Evolutionary conservation across 2,329 filamentous ascomycete genomes (phyloP).

Genomic region (Lachnellula arida): DNA sequence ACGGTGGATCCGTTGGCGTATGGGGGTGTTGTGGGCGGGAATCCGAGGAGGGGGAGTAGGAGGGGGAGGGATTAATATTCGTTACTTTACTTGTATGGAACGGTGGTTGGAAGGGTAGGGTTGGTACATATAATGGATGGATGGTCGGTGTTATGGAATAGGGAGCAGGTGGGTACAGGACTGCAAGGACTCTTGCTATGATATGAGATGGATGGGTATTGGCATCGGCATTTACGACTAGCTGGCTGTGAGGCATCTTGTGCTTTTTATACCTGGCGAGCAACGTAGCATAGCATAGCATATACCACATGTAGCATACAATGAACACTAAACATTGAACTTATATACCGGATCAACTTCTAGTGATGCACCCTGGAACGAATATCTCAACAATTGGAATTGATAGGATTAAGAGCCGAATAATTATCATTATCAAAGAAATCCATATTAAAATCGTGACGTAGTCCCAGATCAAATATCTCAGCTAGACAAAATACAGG

Average conservation of each 20-base stretch:
- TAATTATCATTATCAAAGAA: no score
- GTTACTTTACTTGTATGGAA: neutral
- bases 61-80: neutral
- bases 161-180: neutral
- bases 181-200: neutral
- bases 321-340: neutral
- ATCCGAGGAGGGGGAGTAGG: slow-evolving; percentile 18
- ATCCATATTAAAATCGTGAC: no score
- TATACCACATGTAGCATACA: neutral
- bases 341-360: no score
- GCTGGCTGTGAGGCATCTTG: neutral
- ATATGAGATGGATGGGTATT: neutral
- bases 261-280: neutral
- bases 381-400: no score
- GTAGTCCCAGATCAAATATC: no score
- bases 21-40: slow-evolving; percentile 28
- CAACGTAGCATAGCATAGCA: neutral
- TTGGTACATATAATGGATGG: neutral
- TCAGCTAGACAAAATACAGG: no score
- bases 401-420: no score
- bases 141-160: neutral
- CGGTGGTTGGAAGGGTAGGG: no score
- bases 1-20: slow-evolving; percentile 30
- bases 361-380: no score
- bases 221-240: neutral